phyloP scores from a whole-genome alignment of 2,329 filamentous ascomycete genomes.

The Fusarium pilosicola region DNA sequence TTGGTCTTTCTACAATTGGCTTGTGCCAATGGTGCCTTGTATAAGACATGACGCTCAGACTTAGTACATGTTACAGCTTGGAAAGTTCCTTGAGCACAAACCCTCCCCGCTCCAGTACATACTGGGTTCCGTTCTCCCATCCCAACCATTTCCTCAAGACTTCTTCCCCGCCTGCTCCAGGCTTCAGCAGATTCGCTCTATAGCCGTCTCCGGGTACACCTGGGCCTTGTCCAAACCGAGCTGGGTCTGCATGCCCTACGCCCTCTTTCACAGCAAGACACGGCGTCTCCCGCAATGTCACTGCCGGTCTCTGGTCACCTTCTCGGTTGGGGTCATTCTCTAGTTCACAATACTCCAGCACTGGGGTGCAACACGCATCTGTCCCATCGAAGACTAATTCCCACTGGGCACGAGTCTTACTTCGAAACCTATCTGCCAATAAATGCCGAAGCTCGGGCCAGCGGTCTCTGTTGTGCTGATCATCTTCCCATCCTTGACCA shows the following conservation, averaged over 20 bases:
- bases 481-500: constrained; percentile 60
- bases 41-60: background rate
- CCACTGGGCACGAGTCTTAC: constrained; percentile 81
- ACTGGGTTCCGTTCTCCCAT: constrained; percentile 78
- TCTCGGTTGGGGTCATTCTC: constrained; percentile 61
- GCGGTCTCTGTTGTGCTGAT: constrained; percentile 66
- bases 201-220: constrained; percentile 77
- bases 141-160: constrained; percentile 78
- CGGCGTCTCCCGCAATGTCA: constrained; percentile 76
- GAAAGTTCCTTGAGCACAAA: constrained; percentile 59
- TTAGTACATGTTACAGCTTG: constrained; percentile 44
- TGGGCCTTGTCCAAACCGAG: constrained; percentile 68
- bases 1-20: background rate
- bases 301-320: constrained; percentile 76
- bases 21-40: background rate
- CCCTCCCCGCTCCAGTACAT: constrained; percentile 70
- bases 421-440: constrained; percentile 72
- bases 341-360: constrained; percentile 79
- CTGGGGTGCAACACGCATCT: constrained; percentile 92
- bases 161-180: constrained; percentile 79
- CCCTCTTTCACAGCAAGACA: constrained; percentile 68
- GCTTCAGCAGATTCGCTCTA: constrained; percentile 64
- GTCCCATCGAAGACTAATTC: constrained; percentile 87
- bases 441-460: constrained; percentile 75
- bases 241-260: constrained; percentile 45